A percentile compares a stretch with the other conserved stretches of the same genome.
These are phyloP conservation scores for Lentinus tigrinus DNA, from an alignment of 768 basidiomycete species.

Conservation along the genomic window DNA sequence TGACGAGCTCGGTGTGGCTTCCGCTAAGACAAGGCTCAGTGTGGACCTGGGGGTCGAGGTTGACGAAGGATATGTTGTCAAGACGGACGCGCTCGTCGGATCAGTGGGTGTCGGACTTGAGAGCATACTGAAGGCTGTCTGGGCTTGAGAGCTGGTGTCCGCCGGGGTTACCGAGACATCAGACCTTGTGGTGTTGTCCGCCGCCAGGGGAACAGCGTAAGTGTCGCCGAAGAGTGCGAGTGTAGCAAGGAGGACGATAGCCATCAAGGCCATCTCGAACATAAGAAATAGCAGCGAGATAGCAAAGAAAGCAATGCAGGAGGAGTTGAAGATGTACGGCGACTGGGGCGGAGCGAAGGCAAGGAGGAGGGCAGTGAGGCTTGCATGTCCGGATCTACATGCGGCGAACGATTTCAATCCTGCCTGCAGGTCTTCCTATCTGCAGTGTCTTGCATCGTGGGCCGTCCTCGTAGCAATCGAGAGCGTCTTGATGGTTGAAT, in stretches of 20 bases:
- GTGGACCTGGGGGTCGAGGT: too few species aligned
- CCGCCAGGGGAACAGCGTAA: slow-evolving; percentile 4
- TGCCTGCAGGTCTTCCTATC: not conserved
- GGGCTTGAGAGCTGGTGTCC: too few species aligned
- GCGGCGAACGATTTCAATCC: not conserved
- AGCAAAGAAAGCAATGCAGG: not conserved
- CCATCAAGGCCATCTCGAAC: slow-evolving; percentile 18
- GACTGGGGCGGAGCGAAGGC: not conserved
- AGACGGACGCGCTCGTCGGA: too few species aligned
- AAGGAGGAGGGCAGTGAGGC: not conserved
- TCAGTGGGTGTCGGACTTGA: too few species aligned
- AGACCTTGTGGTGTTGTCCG: not conserved
- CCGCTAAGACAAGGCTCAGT: too few species aligned
- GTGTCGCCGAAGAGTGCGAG: slow-evolving; percentile 3
- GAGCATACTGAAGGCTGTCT: not conserved
- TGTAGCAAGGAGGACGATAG: slow-evolving; percentile 8
- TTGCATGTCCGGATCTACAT: not conserved
- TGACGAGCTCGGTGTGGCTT: too few species aligned
- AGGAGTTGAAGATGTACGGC: not conserved
- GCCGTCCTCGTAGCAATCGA: not conserved
- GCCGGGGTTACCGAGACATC: not conserved
- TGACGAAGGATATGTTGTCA: too few species aligned
- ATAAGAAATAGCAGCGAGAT: not conserved
- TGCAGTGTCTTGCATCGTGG: not conserved
- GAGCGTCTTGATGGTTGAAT: too few species aligned